Evolutionary conservation across 2,329 filamentous ascomycete species (phyloP), one percentile per base, ranked within the genome.

Genomic region (Fusarium sp.): DNA sequence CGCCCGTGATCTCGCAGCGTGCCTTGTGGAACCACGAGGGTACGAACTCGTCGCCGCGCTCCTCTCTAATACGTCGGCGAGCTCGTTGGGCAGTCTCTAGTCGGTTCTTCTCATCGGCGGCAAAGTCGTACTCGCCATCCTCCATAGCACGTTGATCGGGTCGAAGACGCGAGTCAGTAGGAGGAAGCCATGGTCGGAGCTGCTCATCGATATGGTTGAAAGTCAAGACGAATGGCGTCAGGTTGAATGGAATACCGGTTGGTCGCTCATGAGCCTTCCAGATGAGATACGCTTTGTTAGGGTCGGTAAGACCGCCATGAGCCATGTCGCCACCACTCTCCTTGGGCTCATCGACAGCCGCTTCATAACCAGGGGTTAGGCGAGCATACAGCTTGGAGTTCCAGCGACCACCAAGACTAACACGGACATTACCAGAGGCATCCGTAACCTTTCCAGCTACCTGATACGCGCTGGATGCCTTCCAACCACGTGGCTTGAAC

Each of bases 61-160:
- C 86, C 80, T 99, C 95, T 24, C 94, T 85, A 61, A 86, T 82
- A 56, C 92, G 83, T 65, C 96, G 84, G 61, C 91, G 90, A 11
- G 91, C 89, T 62, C 96, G 87, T 84, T 99, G 96, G 69, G 91
- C 94, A 82, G 98, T 92, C 80, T 99, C 96, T 0, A 99, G 88
- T 2, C 96, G 87, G 76, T 95, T 96, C 88, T 99, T 99, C 84
- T 99, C 96, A 7, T 88, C 88, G 0, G 95, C 96, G 2, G 96
- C 96, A 62, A 96, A 86, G 75, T 98, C 95, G 76, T 99, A 99
- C 80, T 94, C 89, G n/a, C 95, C 96, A 65, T 98, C 94, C 79
- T 99, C 96, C 96, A 99, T 99, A 3, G 96, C 96, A 13, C 96
- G 88, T 82, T 99, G 96, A 79, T 99, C 96, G 0, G 96, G 95